Evolutionary conservation across 225 moss, liverwort and hornwort genomes (phyloP), one percentile per base, ranked within the genome.

Genomic region (Physcomitrium patens): DNA sequence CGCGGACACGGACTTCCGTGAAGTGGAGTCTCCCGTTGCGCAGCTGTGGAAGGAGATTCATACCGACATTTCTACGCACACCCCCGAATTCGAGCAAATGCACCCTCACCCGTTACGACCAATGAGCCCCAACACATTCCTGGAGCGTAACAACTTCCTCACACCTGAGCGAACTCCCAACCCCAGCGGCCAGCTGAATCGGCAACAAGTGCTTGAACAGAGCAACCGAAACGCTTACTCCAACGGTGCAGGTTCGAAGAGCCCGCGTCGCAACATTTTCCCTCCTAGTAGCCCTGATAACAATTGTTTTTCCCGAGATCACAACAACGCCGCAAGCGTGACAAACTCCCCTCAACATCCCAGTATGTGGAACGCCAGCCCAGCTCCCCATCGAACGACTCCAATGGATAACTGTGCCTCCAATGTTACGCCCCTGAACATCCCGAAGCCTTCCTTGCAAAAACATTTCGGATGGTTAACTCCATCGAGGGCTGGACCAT

Each of bases 1-100:
- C 8, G 85, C 85, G 55, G 81, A 76, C 68, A 78, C 81, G 80
- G 84, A 84, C 56, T 84, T 84, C 74, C 22, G 71, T 74, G 62
- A 67, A 75, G 67, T 84, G 84, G 84, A 84, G 31, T 37, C 31
- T 37, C 31, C 31, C 31, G 2, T 37, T 7, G 31, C 31, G 0
- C 31, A 84, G 63, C 80, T 81, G 63, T 79, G 79, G 13, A 84
- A 75, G 58, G 84, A 84, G 71, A 77, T 82, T 57, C 55, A 86
- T 67, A 22, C 79, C 0, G 76, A 82, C 22, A 72, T 78, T 0
- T 67, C 78, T 43, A 78, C 79, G 54, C 79, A 77, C 67, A 73
- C 74, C 31, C 82, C 83, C 0, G 79, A 79, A 56, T 74, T 84
- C 5, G 70, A 84, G 14, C 84, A 81, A 78, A 82, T 79, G 76